phyloP scores from a whole-genome alignment of 345 rosid species.

The Geranium brycei region DNA sequence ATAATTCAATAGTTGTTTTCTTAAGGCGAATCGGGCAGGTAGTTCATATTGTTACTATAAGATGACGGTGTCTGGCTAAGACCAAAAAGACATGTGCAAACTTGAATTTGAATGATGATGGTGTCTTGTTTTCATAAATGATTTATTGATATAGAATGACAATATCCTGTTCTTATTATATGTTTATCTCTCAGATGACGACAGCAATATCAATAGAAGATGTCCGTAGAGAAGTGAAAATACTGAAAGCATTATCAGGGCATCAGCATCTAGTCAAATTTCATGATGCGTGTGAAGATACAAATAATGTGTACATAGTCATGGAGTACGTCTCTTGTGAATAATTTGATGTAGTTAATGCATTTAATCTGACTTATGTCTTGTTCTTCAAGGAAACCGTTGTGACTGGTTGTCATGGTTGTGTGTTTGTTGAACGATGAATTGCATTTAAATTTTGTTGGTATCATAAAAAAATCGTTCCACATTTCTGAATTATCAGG shows the following conservation, averaged over 20 bases:
- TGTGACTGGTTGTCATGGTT: not conserved
- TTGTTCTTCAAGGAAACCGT: not conserved
- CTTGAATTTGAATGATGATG: not conserved
- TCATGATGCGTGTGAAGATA: constrained; percentile 77
- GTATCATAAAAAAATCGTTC: not conserved
- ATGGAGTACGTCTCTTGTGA: constrained; percentile 64
- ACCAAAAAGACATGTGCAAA: too few species aligned
- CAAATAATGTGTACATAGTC: constrained; percentile 60
- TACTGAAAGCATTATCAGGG: constrained; percentile 67
- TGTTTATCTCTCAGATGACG: constrained; percentile 60
- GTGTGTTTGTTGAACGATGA: not conserved
- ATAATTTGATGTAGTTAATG: not conserved
- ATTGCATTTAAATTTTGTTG: too few species aligned
- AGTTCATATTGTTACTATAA: too few species aligned
- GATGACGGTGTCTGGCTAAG: not conserved
- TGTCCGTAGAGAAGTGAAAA: constrained; percentile 87
- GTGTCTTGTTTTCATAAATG: not conserved
- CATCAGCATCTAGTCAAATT: constrained; percentile 68
- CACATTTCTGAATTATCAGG: not conserved
- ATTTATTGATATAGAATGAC: not conserved
- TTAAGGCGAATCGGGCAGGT: not conserved
- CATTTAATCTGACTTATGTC: not conserved
- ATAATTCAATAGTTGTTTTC: not conserved
- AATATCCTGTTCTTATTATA: too few species aligned
- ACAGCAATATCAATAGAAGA: constrained; percentile 76